phyloP scores from a whole-genome alignment of 164 flowering plant genomes.

The Houttuynia cordata region DNA sequence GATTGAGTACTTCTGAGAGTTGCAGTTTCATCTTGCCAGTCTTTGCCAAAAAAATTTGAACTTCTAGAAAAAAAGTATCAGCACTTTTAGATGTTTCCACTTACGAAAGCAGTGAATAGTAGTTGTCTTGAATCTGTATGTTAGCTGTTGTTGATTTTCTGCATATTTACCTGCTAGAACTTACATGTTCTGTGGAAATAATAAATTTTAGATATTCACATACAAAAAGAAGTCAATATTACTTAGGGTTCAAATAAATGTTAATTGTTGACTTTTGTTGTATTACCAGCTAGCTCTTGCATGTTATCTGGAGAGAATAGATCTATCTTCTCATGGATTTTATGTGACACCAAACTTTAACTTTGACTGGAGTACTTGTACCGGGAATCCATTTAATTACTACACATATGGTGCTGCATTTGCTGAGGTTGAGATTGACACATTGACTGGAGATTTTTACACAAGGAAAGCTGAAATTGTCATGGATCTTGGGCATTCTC shows the following conservation, averaged over 20 bases:
- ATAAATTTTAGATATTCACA: conserved; percentile 36
- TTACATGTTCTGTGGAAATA: conserved; percentile 58
- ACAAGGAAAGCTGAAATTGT: conserved; percentile 61
- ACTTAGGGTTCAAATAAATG: no score
- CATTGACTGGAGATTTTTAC: conserved; percentile 92
- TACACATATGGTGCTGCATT: conserved; percentile 96
- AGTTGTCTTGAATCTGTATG: background rate
- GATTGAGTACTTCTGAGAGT: background rate
- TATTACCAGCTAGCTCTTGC: conserved; percentile 48
- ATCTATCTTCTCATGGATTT: conserved; percentile 96
- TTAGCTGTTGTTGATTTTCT: background rate
- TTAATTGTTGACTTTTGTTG: background rate
- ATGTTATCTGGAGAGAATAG: conserved; percentile 69
- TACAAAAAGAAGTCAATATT: no score
- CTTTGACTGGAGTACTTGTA: conserved; percentile 80
- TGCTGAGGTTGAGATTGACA: conserved; percentile 95
- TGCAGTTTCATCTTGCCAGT: background rate
- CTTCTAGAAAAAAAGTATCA: no score
- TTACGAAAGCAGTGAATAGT: background rate
- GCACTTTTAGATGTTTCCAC: no score
- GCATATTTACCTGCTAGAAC: conserved; percentile 36
- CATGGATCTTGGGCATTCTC: conserved; percentile 85
- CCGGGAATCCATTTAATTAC: conserved; percentile 74
- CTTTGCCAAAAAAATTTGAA: no score
- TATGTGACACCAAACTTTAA: conserved; percentile 72